phyloP scores from a whole-genome alignment of 2,329 filamentous ascomycete genomes.

The Pyricularia sp. region DNA sequence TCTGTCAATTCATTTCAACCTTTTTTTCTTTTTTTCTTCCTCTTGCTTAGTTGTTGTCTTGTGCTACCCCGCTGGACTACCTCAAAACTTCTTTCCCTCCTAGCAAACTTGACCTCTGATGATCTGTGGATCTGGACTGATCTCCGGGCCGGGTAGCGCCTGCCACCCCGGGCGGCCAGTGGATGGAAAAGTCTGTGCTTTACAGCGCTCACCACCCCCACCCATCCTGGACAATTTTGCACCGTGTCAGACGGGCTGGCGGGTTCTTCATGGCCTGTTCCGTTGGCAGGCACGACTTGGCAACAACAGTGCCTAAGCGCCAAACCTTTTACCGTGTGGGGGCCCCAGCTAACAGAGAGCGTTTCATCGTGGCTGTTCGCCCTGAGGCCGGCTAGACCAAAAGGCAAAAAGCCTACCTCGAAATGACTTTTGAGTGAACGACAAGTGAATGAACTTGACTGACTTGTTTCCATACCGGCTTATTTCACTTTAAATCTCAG shows the following conservation, averaged over 20 bases:
- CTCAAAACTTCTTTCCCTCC: neutral
- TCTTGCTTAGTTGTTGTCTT: neutral
- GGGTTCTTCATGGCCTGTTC: neutral
- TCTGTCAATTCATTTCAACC: neutral
- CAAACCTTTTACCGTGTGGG: neutral
- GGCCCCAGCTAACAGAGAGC: neutral
- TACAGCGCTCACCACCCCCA: neutral
- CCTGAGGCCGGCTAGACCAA: neutral
- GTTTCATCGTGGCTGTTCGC: neutral
- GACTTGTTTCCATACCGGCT: neutral
- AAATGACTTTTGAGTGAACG: neutral
- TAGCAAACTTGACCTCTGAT: neutral
- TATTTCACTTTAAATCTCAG: neutral
- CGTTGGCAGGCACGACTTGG: neutral
- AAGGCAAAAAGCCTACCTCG: neutral
- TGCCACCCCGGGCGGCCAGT: neutral
- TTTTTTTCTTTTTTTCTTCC: neutral
- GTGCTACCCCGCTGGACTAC: neutral
- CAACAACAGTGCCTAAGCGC: neutral
- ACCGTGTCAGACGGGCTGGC: neutral
- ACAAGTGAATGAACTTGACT: neutral
- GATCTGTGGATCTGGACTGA: neutral
- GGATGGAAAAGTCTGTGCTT: neutral
- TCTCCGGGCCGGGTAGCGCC: neutral
- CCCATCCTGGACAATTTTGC: neutral